These are phyloP conservation scores for Ustilago hordei DNA, from an alignment of 1,284 basidiomycete genomes.

Conservation along the genomic window DNA sequence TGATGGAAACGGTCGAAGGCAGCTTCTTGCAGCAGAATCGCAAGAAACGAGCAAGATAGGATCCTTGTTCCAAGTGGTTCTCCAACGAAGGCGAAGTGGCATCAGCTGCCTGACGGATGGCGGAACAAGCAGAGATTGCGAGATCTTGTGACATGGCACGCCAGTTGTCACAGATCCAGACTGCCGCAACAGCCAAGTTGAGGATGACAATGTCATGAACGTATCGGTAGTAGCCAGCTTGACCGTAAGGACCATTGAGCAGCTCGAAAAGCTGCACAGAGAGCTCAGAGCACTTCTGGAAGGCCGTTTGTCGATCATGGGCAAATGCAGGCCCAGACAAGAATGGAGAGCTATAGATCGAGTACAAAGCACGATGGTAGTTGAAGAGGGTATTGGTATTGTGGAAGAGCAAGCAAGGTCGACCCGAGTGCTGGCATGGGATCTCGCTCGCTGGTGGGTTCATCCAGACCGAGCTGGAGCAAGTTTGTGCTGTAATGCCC, in stretches of 20 bases:
- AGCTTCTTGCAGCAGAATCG: constrained; percentile 55
- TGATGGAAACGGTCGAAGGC: constrained; percentile 53
- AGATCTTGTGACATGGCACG: constrained; percentile 51
- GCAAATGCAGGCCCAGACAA: constrained; percentile 38
- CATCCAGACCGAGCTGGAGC: constrained; percentile 43
- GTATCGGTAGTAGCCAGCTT: constrained; percentile 50
- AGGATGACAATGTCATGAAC: constrained; percentile 56
- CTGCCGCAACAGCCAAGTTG: constrained; percentile 50
- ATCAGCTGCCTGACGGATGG: constrained; percentile 49
- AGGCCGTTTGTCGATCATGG: constrained; percentile 44
- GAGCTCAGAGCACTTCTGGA: constrained; percentile 51
- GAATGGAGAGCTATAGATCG: constrained; percentile 48
- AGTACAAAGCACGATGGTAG: constrained; percentile 54
- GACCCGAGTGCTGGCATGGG: constrained; percentile 48
- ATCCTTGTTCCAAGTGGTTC: constrained; percentile 47
- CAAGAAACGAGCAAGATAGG: constrained; percentile 48
- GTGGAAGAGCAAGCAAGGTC: constrained; percentile 51
- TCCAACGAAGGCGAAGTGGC: constrained; percentile 47
- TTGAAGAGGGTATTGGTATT: constrained; percentile 55
- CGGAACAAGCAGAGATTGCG: constrained; percentile 42
- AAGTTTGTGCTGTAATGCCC: constrained; percentile 49
- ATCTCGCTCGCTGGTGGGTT: constrained; percentile 52
- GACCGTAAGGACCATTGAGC: constrained; percentile 47
- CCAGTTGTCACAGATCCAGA: constrained; percentile 58
- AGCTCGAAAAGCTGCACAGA: constrained; percentile 51